Conservation (phyloP, 305 asterid genomes). For the Fraxinus xanthoxyloides region DNA sequence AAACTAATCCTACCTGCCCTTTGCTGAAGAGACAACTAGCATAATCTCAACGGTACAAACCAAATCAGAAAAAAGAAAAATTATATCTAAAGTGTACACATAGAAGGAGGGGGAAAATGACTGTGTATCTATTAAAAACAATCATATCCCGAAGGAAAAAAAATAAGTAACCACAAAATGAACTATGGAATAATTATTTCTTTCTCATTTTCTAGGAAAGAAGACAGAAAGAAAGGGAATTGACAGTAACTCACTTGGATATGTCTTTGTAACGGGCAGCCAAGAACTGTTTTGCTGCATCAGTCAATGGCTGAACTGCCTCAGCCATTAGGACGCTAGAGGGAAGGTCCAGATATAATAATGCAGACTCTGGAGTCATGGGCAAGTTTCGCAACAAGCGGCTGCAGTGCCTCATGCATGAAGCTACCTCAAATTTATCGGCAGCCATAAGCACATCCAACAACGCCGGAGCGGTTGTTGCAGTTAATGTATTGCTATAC, state of each 20-base stretch:
- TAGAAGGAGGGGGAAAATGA: background rate
- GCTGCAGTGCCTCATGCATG: slow-evolving; percentile 91
- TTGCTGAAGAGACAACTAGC: background rate
- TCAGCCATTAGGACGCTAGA: slow-evolving; percentile 62
- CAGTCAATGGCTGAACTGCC: slow-evolving; percentile 34
- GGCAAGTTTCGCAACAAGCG: slow-evolving; percentile 69
- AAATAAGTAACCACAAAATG: background rate
- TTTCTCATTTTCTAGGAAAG: background rate
- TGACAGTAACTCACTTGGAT: slow-evolving; percentile 25
- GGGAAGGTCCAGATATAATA: slow-evolving; percentile 87
- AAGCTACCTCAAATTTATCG: slow-evolving; percentile 53
- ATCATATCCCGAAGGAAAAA: background rate
- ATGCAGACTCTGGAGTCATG: slow-evolving; percentile 85
- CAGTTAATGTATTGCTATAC: slow-evolving; percentile 35
- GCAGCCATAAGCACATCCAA: slow-evolving; percentile 43
- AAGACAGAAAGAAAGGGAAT: background rate
- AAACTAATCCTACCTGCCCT: background rate
- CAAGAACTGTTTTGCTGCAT: slow-evolving; percentile 36
- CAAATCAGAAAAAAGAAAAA: background rate
- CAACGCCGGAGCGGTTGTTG: slow-evolving; percentile 26
- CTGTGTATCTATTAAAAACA: background rate
- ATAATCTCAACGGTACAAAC: background rate
- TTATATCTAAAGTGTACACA: background rate
- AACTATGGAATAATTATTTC: background rate
- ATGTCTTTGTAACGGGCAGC: slow-evolving; percentile 35